Base-by-base conservation (phyloP, 164 flowering plant genomes). In the Berberis thunbergii region DNA sequence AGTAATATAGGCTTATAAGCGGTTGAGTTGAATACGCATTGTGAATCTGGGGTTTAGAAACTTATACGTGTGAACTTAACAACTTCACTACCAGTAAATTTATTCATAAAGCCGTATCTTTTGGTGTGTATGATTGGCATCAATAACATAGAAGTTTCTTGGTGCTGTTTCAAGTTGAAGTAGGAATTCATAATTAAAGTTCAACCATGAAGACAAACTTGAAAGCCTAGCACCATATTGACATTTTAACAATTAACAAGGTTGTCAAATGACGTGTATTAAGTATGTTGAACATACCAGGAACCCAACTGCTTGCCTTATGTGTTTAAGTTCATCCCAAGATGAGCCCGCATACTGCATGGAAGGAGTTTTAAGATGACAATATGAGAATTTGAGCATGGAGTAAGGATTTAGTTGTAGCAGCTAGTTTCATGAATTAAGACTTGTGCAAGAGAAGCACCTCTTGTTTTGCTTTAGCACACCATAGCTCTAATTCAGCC, bases 401-500 rank as follows among this genome's bases (percentile, higher is more conserved):
- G 26, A 26, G 26, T 26, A 3, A 6, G 45, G 38, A 57, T 61
- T 42, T 9, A 54, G 43, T 58, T 43, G 12, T 13, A 57, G 4
- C 6, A 59, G 45, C 10, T 44, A 43, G 26, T 5, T 13, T 53
- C 4, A 26, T 39, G 2, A 2, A 56, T 4, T 13, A 57, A 45
- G 3, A 53, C 41, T 4, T 4, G 1, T 52, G 7, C 62, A 60
- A 49, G 41, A 43, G 45, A 58, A 6, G 53, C 72, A 86, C 92
- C 86, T 83, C 64, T 61, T 55, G 94, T 66, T 91, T 89, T 50
- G 97, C 87, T 58, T 78, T 75, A 57, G 57, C 45, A 66, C 94
- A 87, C 99, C 99, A 95, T 45, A 85, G 91, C 67, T 95, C 97
- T 67, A 95, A 74, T 73, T 95, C 97, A 52, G 91, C 86, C 72